Conservation (phyloP, 768 basidiomycete species). For the Tubosaeta sp. region DNA sequence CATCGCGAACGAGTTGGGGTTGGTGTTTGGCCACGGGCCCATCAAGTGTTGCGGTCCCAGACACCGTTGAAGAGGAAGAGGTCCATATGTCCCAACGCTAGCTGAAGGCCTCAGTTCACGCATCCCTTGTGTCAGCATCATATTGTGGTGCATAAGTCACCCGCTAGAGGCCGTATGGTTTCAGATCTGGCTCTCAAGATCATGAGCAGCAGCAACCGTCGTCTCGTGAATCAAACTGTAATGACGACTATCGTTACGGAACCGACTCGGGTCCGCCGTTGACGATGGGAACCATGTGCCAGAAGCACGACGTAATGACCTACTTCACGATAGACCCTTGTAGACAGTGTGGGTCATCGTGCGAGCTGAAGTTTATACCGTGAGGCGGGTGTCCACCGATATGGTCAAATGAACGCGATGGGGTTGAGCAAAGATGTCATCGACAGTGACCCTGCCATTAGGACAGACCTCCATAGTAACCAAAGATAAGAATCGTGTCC, state of each 20-base stretch:
- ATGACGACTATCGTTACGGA: background rate
- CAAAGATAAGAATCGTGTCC: background rate
- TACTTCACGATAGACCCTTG: background rate
- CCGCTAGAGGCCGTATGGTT: too few species aligned
- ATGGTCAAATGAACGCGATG: background rate
- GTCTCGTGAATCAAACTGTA: too few species aligned
- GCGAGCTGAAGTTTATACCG: background rate
- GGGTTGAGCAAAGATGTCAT: too few species aligned
- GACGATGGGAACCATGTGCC: background rate
- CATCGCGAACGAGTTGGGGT: slow-evolving; percentile 9
- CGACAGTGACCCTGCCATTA: too few species aligned
- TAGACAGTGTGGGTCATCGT: background rate
- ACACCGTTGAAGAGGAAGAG: background rate
- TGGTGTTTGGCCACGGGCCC: slow-evolving; percentile 8
- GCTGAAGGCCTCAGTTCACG: background rate
- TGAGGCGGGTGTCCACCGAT: background rate
- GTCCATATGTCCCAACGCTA: background rate
- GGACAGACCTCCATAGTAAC: too few species aligned
- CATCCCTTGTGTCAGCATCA: background rate
- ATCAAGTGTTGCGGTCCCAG: background rate
- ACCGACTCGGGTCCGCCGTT: background rate
- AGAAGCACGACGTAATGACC: background rate
- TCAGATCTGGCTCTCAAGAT: too few species aligned
- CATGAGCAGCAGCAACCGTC: too few species aligned
- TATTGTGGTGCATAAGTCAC: too few species aligned